A percentile compares a stretch with the other conserved stretches of the same genome.
Evolutionary conservation across 179 eudicot species (phyloP).

Genomic region (Actinidia polygama): DNA sequence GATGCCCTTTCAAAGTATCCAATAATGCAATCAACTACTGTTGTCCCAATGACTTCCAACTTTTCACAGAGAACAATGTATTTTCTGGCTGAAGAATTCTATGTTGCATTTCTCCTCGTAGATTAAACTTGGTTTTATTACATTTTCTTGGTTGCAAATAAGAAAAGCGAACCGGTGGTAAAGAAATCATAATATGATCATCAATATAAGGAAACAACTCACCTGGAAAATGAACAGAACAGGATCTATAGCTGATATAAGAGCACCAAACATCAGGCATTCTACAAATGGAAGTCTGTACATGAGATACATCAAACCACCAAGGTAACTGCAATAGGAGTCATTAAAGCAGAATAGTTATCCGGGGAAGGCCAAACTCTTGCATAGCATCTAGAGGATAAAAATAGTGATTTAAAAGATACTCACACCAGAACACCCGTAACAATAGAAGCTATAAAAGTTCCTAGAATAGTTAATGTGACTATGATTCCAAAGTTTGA

Average conservation of each 20-base stretch:
- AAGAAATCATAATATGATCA: not conserved
- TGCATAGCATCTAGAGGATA: conserved; percentile 1
- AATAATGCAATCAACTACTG: not conserved
- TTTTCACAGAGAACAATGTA: too few relatives aligned
- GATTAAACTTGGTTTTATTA: not conserved
- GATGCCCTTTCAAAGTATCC: not conserved
- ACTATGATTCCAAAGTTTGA: conserved; percentile 98
- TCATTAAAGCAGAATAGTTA: conserved; percentile 25
- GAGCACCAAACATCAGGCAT: conserved; percentile 99
- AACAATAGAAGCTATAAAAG: conserved; percentile 85
- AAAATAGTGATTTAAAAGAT: not conserved
- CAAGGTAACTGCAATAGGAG: conserved; percentile 76
- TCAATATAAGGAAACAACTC: conserved; percentile 19
- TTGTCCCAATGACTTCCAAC: not conserved
- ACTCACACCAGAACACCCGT: conserved; percentile 97
- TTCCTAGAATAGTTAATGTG: conserved; percentile 89
- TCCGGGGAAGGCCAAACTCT: not conserved
- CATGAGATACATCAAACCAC: conserved; percentile 77
- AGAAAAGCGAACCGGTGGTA: not conserved
- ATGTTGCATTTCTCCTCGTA: not conserved
- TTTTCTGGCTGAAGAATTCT: not conserved
- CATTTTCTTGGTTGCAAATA: not conserved
- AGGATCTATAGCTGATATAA: conserved; percentile 98
- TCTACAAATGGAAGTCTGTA: conserved; percentile 89
- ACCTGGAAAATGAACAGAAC: conserved; percentile 97